Evolutionary conservation across 768 basidiomycete genomes (phyloP), one percentile per base, ranked within the genome.

Genomic region (Tricholoma flavovirens): DNA sequence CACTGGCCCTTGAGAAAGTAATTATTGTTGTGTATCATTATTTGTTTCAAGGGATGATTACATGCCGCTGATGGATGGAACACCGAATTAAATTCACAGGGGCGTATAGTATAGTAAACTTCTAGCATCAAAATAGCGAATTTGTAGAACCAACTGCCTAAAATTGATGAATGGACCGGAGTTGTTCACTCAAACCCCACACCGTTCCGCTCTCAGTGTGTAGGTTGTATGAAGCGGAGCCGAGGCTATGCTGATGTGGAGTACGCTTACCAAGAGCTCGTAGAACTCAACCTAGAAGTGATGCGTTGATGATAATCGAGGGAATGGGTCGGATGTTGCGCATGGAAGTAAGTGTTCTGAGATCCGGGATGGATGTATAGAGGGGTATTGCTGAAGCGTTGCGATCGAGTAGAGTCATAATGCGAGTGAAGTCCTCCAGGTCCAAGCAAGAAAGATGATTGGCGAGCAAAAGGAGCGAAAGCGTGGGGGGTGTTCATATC

Each of bases 381-480:
- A 33, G 48, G 22, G 14, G 7, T 26, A 29, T 53, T 58, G 33
- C 55, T 58, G 54, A 53, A 62, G 52, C 51, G 53, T 55, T 55
- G 59, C 48, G 26, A 56, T 33, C 53, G 56, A 42, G 54, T 43
- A 43, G 50, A 53, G 38, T 56, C 60, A 53, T 52, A 57, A 51
- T 60, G 35, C 51, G 48, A 54, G 49, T 33, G n/a, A 14, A 32
- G 30, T 19, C 49, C 54, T 14, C 40, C 22, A 33, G 57, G 51
- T 52, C 56, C 57, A 56, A 60, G 60, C 59, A 60, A 57, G 53
- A 56, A 36, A n/a, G 29, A 17, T 24, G 46, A 42, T 45, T 56
- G 60, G 43, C 49, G 52, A 63, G 60, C 57, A 64, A 40, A 51
- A 53, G 46, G 30, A 55, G 53, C 57, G 43, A 50, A 58, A 56